Evolutionary conservation across 2,329 filamentous ascomycete species (phyloP).

Genomic region (Nemania bipapillata): DNA sequence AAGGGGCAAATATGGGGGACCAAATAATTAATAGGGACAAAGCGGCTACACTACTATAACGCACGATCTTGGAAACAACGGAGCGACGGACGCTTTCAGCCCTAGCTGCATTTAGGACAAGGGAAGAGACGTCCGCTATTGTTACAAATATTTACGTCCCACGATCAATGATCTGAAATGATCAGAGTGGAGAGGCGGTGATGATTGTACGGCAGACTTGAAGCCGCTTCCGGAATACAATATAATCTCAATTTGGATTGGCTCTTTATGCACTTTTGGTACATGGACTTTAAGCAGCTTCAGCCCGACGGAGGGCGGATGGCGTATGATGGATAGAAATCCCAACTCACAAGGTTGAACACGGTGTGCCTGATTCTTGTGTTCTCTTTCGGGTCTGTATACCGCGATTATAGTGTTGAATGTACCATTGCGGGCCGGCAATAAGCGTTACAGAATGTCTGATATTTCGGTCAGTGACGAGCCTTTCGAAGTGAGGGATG

Average conservation of each 20-base stretch:
- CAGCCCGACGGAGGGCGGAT: neutral
- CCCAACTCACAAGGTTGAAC: neutral
- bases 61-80: neutral
- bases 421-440: neutral
- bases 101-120: neutral
- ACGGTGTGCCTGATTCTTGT: neutral
- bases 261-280: constrained; percentile 19
- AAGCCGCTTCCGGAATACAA: constrained; percentile 13
- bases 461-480: neutral
- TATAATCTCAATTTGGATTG: neutral
- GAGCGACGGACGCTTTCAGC: constrained; percentile 1
- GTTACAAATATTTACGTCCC: neutral
- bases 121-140: neutral
- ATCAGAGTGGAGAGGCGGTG: neutral
- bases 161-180: neutral
- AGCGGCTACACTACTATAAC: neutral
- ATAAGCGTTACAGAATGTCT: constrained; percentile 1
- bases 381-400: neutral
- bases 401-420: neutral
- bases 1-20: constrained; percentile 12
- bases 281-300: constrained; percentile 11
- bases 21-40: neutral
- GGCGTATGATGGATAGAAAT: neutral
- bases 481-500: constrained; percentile 20
- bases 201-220: neutral